phyloP scores from a whole-genome alignment of 2,329 filamentous ascomycete genomes.

The Pyricularia grisea region DNA sequence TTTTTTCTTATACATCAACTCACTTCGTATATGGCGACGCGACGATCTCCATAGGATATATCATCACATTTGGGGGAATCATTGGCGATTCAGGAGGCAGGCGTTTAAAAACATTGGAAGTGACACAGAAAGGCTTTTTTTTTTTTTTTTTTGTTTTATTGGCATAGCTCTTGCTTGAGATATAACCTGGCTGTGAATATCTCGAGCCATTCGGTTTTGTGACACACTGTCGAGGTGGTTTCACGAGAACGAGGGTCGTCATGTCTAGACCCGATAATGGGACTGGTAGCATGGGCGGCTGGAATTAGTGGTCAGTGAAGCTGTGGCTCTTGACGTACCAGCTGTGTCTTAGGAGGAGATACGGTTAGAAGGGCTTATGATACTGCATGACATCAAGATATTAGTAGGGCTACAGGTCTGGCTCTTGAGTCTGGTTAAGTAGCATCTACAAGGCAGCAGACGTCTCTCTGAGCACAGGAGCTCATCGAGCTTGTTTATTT shows the following conservation, averaged over 20 bases:
- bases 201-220: neutral
- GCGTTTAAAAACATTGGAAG: constrained; percentile 3
- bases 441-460: neutral
- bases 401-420: neutral
- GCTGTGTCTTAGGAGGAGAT: neutral
- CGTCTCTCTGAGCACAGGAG: neutral
- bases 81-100: neutral
- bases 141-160: neutral
- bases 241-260: neutral
- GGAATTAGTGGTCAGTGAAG: neutral
- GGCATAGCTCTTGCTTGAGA: neutral
- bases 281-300: neutral
- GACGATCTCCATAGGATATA: neutral
- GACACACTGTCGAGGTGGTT: neutral
- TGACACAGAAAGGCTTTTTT: neutral
- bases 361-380: neutral
- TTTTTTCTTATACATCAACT: neutral
- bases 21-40: neutral
- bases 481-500: neutral
- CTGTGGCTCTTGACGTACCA: neutral
- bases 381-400: neutral
- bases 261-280: neutral
- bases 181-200: neutral
- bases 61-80: neutral
- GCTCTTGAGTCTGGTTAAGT: neutral